Evolutionary conservation across 805 yeast species (phyloP), one percentile per base, ranked within the genome.

Genomic region (Kluyveromyces starmeri): DNA sequence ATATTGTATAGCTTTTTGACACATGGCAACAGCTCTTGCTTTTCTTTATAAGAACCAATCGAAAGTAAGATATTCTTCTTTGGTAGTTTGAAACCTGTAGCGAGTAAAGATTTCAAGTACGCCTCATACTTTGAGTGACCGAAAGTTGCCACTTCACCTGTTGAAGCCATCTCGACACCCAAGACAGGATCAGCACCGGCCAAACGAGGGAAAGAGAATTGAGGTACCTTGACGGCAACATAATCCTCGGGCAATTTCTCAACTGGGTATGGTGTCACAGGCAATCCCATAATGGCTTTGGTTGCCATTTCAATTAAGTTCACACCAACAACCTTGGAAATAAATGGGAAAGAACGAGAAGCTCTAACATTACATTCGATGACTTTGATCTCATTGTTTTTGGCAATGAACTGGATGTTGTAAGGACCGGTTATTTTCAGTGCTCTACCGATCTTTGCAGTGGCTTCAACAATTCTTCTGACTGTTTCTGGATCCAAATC

Each of bases 291-390:
- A 51, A 89, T 83, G 32, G 96, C 96, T 61, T 83, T 84, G 35
- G 96, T 88, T 34, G 98, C 97, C 81, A 89, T 77, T 63, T 88
- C 97, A 64, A 89, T 89, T 67, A 89, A 72, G 61, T 89, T 94
- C 39, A 89, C 86, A 45, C 96, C 96, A 45, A 86, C 86, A 51
- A 86, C 96, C 76, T 89, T 89, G 34, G 97, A 89, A 47, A 88
- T 85, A 66, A 92, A 89, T 64, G 98, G 98, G 84, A 85, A 88
- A 12, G 97, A 89, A 62, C 98, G 83, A n/a, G 97, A 89, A 23
- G 98, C 98, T 67, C 98, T 83, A 39, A 89, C 95, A 57, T 89
- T 89, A 73, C 98, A 89, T 67, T 89, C 98, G 57, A 89, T 89
- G 36, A 89, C 98, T 75, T 92, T 92, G 62, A 89, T 85, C 50